Evolutionary conservation across 1,139 yeast genomes (phyloP).

Genomic region (Sugiyamaella pinicola): DNA sequence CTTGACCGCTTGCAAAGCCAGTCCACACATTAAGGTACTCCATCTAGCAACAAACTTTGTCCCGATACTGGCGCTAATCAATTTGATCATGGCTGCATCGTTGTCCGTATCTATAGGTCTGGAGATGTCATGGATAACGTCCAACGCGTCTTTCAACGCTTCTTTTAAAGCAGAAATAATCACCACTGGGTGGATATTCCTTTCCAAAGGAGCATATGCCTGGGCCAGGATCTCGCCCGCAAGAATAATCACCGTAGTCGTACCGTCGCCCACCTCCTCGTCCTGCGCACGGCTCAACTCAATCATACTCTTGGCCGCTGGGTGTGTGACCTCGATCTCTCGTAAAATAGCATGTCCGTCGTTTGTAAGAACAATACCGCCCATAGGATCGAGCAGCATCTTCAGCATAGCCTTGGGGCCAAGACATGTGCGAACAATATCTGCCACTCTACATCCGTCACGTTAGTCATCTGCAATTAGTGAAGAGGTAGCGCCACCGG

Average conservation of each 20-base stretch:
- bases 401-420: slow-evolving; percentile 99
- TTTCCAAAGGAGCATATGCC: slow-evolving; percentile 88
- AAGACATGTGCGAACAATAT: slow-evolving; percentile 93
- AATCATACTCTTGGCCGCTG: slow-evolving; percentile 98
- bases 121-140: slow-evolving; percentile 81
- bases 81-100: slow-evolving; percentile 82
- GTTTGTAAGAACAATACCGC: slow-evolving; percentile 95
- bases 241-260: slow-evolving; percentile 85
- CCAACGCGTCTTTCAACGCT: slow-evolving; percentile 88
- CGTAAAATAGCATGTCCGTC: slow-evolving; percentile 97
- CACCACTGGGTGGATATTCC: slow-evolving; percentile 94
- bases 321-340: slow-evolving; percentile 94
- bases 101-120: slow-evolving; percentile 80
- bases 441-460: slow-evolving; percentile 59
- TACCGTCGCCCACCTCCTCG: slow-evolving; percentile 99
- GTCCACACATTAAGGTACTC: slow-evolving; percentile 88
- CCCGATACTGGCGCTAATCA: slow-evolving; percentile 91
- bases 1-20: slow-evolving; percentile 85
- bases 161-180: slow-evolving; percentile 92
- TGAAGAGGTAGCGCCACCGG: no score
- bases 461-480: not conserved
- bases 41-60: slow-evolving; percentile 92
- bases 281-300: slow-evolving; percentile 97
- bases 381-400: slow-evolving; percentile 98
- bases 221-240: slow-evolving; percentile 98